Evolutionary conservation across 2,329 filamentous ascomycete species (phyloP).

Genomic region (Exophiala sideris): DNA sequence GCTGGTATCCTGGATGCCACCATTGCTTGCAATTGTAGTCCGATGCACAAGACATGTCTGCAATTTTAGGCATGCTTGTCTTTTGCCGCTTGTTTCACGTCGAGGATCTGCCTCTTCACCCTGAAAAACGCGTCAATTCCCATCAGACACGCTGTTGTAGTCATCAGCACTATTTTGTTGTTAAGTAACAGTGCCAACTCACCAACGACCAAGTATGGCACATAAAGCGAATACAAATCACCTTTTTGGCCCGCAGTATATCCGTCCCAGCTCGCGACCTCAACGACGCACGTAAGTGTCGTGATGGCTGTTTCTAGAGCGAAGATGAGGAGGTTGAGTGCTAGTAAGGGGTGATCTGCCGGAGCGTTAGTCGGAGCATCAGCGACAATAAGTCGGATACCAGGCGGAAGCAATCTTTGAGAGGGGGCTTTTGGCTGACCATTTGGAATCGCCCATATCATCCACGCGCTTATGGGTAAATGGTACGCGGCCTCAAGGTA

Average conservation of each 20-base stretch:
- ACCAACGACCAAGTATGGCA: conserved; percentile 57
- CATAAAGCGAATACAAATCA: conserved; percentile 52
- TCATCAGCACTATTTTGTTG: background rate
- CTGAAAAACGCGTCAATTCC: conserved; percentile 38
- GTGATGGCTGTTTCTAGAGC: conserved; percentile 59
- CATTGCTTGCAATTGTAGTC: too few relatives aligned
- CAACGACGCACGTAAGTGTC: conserved; percentile 60
- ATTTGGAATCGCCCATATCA: conserved; percentile 52
- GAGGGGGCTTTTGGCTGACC: conserved; percentile 35
- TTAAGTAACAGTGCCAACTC: conserved; percentile 31
- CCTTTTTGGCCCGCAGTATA: conserved; percentile 46
- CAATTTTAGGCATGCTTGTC: too few relatives aligned
- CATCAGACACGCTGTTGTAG: conserved; percentile 35
- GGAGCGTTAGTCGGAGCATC: too few relatives aligned
- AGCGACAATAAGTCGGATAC: too few relatives aligned
- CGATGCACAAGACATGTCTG: too few relatives aligned
- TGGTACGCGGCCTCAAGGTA: conserved; percentile 61
- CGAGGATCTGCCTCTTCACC: conserved; percentile 27
- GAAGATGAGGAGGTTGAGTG: conserved; percentile 59
- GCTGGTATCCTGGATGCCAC: too few relatives aligned
- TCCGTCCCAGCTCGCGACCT: conserved; percentile 56
- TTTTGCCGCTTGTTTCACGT: background rate
- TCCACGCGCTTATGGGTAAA: conserved; percentile 59
- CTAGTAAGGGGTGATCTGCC: conserved; percentile 56
- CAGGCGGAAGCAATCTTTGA: background rate